Evolutionary conservation across 2,329 filamentous ascomycete genomes (phyloP).

Genomic region (Colletotrichum echinochloae): DNA sequence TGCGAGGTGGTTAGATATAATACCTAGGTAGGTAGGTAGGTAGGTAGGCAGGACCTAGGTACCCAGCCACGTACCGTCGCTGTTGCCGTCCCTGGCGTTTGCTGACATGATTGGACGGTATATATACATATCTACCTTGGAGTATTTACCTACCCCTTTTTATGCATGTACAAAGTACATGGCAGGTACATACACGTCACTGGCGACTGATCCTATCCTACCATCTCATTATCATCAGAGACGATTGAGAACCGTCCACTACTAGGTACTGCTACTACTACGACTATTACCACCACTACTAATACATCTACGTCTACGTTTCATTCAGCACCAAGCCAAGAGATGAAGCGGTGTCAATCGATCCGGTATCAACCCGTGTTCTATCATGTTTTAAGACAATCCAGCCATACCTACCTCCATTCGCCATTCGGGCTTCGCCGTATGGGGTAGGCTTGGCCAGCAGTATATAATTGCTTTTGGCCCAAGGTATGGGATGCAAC

Average conservation of each 20-base stretch:
- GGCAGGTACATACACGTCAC: background rate
- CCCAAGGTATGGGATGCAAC: slow-evolving; percentile 10
- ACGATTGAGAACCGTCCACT: no score
- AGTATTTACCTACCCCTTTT: no score
- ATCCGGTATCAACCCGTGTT: no score
- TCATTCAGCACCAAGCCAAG: background rate
- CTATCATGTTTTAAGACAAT: background rate
- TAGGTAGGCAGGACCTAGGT: no score
- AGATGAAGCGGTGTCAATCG: no score
- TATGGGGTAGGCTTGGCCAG: background rate
- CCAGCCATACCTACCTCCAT: background rate
- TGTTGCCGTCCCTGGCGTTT: background rate
- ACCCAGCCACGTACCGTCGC: no score
- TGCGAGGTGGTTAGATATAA: no score
- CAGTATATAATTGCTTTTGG: background rate
- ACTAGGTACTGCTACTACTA: no score
- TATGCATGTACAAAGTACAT: background rate
- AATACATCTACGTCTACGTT: no score
- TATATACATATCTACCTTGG: no score
- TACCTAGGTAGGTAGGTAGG: background rate
- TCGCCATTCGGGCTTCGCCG: background rate
- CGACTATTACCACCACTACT: no score
- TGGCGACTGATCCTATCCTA: background rate
- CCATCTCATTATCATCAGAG: no score
- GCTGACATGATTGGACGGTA: background rate